phyloP scores from a whole-genome alignment of 331 rosid species.

The Quercus tomentella region DNA sequence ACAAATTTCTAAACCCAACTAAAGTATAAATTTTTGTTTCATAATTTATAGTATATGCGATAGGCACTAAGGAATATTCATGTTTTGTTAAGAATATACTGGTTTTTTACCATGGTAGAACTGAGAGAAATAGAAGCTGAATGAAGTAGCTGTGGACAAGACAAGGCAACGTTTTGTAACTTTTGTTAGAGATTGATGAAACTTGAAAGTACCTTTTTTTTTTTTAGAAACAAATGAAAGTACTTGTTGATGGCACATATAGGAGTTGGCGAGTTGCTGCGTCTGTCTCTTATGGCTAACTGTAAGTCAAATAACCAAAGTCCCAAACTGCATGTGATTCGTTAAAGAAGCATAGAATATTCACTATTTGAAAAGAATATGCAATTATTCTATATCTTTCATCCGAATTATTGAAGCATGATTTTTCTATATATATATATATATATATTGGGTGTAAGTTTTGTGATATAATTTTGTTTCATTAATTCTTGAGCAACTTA shows the following conservation, averaged over 20 bases:
- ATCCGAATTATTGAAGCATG: too few relatives aligned
- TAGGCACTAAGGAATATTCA: neutral
- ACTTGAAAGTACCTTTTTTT: too few relatives aligned
- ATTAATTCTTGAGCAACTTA: too few relatives aligned
- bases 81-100: neutral
- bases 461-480: too few relatives aligned
- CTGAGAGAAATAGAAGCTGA: neutral
- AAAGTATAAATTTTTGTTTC: neutral
- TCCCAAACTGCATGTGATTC: neutral
- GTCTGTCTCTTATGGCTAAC: neutral
- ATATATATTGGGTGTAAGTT: too few relatives aligned
- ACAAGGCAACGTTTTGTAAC: neutral
- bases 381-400: too few relatives aligned
- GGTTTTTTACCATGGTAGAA: neutral
- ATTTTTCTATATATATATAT: too few relatives aligned
- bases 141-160: too few relatives aligned
- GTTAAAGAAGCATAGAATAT: conserved; percentile 1
- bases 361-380: too few relatives aligned
- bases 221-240: too few relatives aligned
- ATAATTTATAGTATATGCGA: neutral
- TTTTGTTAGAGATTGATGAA: neutral
- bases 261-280: neutral
- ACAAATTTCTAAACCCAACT: neutral
- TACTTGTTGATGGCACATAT: too few relatives aligned
- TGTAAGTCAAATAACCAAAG: neutral